Conservation (phyloP, 176 grass and related monocot species). For the Zea luxurians region DNA sequence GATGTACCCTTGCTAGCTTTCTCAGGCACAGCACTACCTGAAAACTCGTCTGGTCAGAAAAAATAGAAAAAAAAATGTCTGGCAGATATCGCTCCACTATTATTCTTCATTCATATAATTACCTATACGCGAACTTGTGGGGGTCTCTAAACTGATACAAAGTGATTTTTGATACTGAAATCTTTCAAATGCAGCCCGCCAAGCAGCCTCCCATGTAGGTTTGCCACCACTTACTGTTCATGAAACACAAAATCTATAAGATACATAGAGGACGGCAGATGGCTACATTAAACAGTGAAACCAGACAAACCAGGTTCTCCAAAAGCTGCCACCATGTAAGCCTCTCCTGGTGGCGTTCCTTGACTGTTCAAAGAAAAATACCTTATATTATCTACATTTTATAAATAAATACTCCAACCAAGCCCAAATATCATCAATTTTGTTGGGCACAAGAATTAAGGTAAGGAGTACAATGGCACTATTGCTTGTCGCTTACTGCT, state of each 20-base stretch:
- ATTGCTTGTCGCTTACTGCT: not conserved
- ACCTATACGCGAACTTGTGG: slow-evolving; percentile 63
- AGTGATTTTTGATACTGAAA: slow-evolving; percentile 69
- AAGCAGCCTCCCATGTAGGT: slow-evolving; percentile 72
- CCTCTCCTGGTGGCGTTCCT: slow-evolving; percentile 79
- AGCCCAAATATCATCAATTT: not conserved
- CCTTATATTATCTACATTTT: slow-evolving; percentile 27
- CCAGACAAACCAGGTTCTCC: slow-evolving; percentile 78
- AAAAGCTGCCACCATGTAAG: slow-evolving; percentile 94
- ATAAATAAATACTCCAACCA: slow-evolving; percentile 5
- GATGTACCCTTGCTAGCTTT: slow-evolving; percentile 45
- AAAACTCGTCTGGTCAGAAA: slow-evolving; percentile 24
- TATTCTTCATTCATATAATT: slow-evolving; percentile 2
- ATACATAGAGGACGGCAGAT: not conserved
- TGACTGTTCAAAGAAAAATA: slow-evolving; percentile 70
- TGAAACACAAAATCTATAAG: slow-evolving; percentile 29
- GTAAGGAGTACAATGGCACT: not conserved
- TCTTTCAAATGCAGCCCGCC: slow-evolving; percentile 70
- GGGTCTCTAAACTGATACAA: slow-evolving; percentile 57
- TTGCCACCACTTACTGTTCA: slow-evolving; percentile 55
- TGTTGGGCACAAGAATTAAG: not conserved
- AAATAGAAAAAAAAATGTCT: not conserved
- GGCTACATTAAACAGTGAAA: slow-evolving; percentile 15
- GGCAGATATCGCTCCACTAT: not conserved
- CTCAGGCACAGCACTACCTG: slow-evolving; percentile 45